Evolutionary conservation across 176 grass and related monocot genomes (phyloP), one percentile per base, ranked within the genome.

Genomic region (Raddia guianensis): DNA sequence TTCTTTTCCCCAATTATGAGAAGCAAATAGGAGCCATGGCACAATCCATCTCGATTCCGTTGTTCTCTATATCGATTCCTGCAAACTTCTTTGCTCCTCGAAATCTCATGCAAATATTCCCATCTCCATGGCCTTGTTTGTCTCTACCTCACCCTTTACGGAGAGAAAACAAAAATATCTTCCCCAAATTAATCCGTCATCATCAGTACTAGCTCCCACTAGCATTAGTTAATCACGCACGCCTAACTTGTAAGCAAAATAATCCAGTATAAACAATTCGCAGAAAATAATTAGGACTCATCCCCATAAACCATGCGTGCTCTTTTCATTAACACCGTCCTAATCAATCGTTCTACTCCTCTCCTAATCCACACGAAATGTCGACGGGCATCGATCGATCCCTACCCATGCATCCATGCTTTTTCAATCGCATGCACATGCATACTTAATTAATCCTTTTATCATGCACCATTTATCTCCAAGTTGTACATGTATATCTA

Each of bases 41-140:
- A 90, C 79, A 74, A 82, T 82, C 88, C 88, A 90, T 78, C 73
- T 73, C 66, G 27, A 90, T 82, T 86, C 83, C 83, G 54, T 90
- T 90, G 83, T 82, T 90, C 83, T 82, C 61, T 68, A 78, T 86
- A 78, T 62, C 83, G 45, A 73, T 73, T 90, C 66, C 67, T 71
- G 73, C 34, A 90, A 86, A 78, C 42, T 65, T 67, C 19, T 48
- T 81, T 49, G 53, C 73, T 48, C 78, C 82, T 54, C 65, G 33
- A 86, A 90, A 82, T 82, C 67, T 86, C 60, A 74, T 82, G 67
- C 60, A 90, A 72, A 86, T 90, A 90, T 90, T 90, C 88, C 69
- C 76, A 43, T 62, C 83, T 82, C 66, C 64, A 49, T 82, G 66
- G 63, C 14, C 46, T 77, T 69, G 62, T 86, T 86, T 86, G 73